These are phyloP conservation scores for Neurospora sp. DNA, from an alignment of 495 filamentous ascomycete genomes.

Conservation along the genomic window DNA sequence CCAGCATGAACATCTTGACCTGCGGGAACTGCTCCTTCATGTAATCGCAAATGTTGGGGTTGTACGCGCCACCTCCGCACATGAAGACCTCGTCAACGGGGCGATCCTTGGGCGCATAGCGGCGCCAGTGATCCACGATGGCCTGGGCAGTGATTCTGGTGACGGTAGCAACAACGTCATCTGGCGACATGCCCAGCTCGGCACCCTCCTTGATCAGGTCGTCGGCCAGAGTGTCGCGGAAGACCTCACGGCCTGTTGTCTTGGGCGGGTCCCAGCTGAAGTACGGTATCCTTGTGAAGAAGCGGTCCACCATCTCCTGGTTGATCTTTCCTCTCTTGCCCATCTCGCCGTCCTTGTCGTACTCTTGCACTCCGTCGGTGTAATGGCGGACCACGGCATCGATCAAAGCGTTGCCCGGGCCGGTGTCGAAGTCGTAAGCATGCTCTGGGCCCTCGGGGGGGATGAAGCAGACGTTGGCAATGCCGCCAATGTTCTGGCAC, in stretches of 20 bases:
- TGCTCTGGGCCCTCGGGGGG: slow-evolving; percentile 41
- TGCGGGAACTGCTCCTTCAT: slow-evolving; percentile 40
- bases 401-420: slow-evolving; percentile 39
- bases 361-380: slow-evolving; percentile 33
- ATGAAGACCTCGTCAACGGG: slow-evolving; percentile 49
- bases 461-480: slow-evolving; percentile 52
- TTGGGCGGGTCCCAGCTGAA: slow-evolving; percentile 42
- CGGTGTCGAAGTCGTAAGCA: slow-evolving; percentile 45
- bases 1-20: slow-evolving; percentile 42
- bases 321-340: slow-evolving; percentile 42
- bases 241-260: slow-evolving; percentile 50
- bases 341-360: slow-evolving; percentile 43
- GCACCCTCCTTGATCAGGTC: slow-evolving; percentile 38
- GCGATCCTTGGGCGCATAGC: slow-evolving; percentile 35
- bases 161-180: slow-evolving; percentile 46
- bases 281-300: slow-evolving; percentile 36
- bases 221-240: slow-evolving; percentile 42
- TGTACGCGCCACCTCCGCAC: slow-evolving; percentile 48
- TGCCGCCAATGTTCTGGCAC: slow-evolving; percentile 52
- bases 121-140: slow-evolving; percentile 45
- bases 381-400: slow-evolving; percentile 37
- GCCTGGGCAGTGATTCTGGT: slow-evolving; percentile 48
- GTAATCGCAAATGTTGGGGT: slow-evolving; percentile 45
- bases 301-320: slow-evolving; percentile 43
- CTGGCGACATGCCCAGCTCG: slow-evolving; percentile 30